A percentile compares a stretch with the other conserved stretches of the same genome.
Conservation (phyloP, 441 rosid species). For the Corymbia calophylla region DNA sequence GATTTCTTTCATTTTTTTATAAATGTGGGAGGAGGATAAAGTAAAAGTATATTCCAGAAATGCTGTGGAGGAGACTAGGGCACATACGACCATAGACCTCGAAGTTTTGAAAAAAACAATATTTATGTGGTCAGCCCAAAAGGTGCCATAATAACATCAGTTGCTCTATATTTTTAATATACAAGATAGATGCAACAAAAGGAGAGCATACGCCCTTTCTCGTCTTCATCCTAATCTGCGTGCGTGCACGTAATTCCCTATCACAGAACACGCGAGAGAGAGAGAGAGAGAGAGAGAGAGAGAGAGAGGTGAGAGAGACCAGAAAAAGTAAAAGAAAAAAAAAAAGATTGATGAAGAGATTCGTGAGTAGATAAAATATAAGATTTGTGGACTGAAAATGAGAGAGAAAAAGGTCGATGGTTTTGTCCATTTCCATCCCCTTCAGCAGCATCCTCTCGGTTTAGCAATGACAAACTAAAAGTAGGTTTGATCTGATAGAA, state of each 20-base stretch:
- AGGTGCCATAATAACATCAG: not conserved
- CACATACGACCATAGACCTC: not conserved
- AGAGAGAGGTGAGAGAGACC: not conserved
- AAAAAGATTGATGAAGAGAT: not conserved
- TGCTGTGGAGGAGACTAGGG: not conserved
- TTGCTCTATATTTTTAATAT: not conserved
- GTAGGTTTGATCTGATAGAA: not conserved
- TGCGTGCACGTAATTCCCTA: not conserved
- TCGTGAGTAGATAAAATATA: not conserved
- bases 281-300: not conserved
- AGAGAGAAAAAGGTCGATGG: not conserved
- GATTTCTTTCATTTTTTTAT: not conserved
- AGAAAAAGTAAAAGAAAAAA: not conserved
- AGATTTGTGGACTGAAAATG: not conserved
- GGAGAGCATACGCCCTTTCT: not conserved
- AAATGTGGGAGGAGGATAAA: not conserved
- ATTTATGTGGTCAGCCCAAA: not conserved
- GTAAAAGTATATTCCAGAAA: not conserved
- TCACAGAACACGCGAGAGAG: not conserved
- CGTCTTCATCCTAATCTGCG: not conserved
- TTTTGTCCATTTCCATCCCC: not conserved
- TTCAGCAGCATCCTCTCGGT: not conserved
- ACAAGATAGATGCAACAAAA: not conserved
- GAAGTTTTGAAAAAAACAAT: not conserved
- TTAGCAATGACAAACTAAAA: not conserved